phyloP scores from a whole-genome alignment of 176 grass and related monocot species.

The Thalia dealbata region DNA sequence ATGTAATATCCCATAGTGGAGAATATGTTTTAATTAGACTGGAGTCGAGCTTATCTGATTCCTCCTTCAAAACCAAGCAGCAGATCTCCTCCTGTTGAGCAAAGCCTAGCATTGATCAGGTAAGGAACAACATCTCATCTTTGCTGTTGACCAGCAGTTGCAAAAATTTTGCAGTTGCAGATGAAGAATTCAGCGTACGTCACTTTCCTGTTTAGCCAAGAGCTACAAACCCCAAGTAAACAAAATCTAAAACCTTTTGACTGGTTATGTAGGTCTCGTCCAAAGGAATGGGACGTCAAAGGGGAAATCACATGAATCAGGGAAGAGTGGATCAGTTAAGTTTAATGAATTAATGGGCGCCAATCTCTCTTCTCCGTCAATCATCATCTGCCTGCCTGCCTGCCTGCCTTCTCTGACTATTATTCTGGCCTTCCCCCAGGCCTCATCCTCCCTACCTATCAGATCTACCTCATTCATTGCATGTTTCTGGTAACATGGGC shows the following conservation, averaged over 20 bases:
- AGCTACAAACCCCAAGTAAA: no score
- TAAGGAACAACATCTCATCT: not conserved
- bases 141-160: not conserved
- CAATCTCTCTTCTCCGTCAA: not conserved
- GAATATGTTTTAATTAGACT: not conserved
- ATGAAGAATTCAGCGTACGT: not conserved
- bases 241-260: not conserved
- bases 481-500: not conserved
- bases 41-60: not conserved
- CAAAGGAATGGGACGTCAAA: no score
- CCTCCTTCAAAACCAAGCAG: not conserved
- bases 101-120: not conserved
- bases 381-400: no score
- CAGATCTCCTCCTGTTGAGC: not conserved
- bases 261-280: not conserved
- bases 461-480: not conserved
- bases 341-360: not conserved
- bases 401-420: not conserved
- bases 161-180: not conserved
- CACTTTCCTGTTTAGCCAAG: not conserved
- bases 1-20: not conserved
- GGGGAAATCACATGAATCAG: not conserved
- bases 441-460: not conserved
- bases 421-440: not conserved
- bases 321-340: not conserved